Evolutionary conservation across 2,329 filamentous ascomycete species (phyloP).

Genomic region (Colletotrichum eremochloae): DNA sequence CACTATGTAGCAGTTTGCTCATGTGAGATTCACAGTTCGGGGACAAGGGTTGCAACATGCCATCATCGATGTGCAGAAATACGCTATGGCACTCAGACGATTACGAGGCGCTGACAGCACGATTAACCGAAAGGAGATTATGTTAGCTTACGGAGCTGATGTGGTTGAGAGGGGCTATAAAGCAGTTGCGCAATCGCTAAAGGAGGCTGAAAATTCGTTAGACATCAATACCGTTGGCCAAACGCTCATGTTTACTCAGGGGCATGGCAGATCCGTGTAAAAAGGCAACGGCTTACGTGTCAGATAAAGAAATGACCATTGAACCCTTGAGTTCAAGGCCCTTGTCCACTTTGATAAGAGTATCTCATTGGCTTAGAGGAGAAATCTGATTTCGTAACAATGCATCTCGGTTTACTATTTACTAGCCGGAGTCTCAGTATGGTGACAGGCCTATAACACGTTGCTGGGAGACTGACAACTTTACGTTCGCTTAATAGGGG

Average conservation of each 20-base stretch:
- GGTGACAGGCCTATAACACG: not conserved
- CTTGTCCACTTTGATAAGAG: too few relatives aligned
- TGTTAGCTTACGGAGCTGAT: constrained; percentile 51
- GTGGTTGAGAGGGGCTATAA: constrained; percentile 51
- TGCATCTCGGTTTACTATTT: not conserved
- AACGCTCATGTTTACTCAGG: constrained; percentile 52
- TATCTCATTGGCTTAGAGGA: too few relatives aligned
- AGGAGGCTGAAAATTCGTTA: constrained; percentile 51
- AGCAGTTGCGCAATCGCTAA: constrained; percentile 52
- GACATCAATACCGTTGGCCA: constrained; percentile 47
- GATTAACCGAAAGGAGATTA: constrained; percentile 38
- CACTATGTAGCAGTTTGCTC: not conserved
- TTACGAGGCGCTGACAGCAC: constrained; percentile 41
- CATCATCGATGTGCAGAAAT: constrained; percentile 56
- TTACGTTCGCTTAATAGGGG: not conserved
- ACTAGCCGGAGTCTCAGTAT: not conserved
- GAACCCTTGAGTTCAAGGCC: not conserved
- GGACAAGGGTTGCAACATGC: constrained; percentile 61
- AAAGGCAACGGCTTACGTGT: too few relatives aligned
- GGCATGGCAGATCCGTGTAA: constrained; percentile 46
- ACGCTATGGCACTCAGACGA: constrained; percentile 51
- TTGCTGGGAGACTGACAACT: not conserved
- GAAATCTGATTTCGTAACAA: not conserved
- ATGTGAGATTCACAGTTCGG: constrained; percentile 48
- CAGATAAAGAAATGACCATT: not conserved